Evolutionary conservation across 2,329 filamentous ascomycete species (phyloP).

Genomic region (Mycosphaerella sp.): DNA sequence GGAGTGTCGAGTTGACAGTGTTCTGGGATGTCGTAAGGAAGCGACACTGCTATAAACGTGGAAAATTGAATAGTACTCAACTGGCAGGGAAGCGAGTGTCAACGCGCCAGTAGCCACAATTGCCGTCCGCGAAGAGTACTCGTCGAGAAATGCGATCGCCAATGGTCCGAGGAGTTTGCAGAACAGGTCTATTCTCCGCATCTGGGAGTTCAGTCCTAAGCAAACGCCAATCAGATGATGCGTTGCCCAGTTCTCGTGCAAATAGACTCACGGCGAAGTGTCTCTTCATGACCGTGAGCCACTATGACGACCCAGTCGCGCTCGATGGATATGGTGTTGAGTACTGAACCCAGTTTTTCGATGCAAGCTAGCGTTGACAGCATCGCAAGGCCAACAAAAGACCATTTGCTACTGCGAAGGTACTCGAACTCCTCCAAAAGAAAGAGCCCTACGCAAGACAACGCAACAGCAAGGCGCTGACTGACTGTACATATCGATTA

Average conservation of each 20-base stretch:
- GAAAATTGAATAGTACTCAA: conserved; percentile 52
- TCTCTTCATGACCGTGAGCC: conserved; percentile 37
- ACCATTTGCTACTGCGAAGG: conserved; percentile 2
- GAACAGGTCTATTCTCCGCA: conserved; percentile 54
- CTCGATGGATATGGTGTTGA: conserved; percentile 64
- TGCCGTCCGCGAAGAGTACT: conserved; percentile 45
- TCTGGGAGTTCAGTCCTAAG: conserved; percentile 50
- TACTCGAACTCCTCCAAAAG: conserved; percentile 7
- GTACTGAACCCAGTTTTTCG: conserved; percentile 60
- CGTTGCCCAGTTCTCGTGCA: background rate
- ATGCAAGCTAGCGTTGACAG: conserved; percentile 55
- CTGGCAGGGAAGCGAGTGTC: conserved; percentile 43
- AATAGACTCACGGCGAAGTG: conserved; percentile 18
- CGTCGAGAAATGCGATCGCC: conserved; percentile 46
- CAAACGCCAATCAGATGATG: background rate
- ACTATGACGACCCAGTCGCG: conserved; percentile 55
- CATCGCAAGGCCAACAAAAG: conserved; percentile 27
- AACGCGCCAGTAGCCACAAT: conserved; percentile 47
- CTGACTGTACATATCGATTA: conserved; percentile 20
- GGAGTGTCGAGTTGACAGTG: background rate
- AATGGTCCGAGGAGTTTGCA: conserved; percentile 54
- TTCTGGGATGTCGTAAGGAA: conserved; percentile 21
- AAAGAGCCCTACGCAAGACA: conserved; percentile 24
- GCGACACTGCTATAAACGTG: conserved; percentile 36
- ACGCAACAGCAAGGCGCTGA: conserved; percentile 26